phyloP scores from a whole-genome alignment of 1,284 basidiomycete species.

The Laetiporus sulphureus region DNA sequence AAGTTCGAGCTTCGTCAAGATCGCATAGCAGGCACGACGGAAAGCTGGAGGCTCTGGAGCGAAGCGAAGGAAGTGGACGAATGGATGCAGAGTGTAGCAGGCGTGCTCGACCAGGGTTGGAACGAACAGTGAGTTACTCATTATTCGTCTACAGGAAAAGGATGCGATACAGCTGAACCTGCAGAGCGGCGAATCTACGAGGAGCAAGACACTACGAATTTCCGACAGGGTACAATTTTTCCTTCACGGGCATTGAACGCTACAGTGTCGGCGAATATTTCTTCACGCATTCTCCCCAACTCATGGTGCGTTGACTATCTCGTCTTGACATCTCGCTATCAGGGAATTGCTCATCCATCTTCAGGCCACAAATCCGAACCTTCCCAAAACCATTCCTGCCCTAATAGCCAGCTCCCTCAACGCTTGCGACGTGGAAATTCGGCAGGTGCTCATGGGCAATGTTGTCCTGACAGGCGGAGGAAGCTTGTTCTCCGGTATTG shows the following conservation, averaged over 20 bases:
- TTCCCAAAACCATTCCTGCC: constrained; percentile 71
- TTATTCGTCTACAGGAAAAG: no score
- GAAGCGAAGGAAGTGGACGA: constrained; percentile 85
- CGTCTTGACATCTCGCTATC: not conserved
- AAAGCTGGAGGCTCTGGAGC: constrained; percentile 80
- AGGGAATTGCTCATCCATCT: not conserved
- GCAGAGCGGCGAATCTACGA: constrained; percentile 46
- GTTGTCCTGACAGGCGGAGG: constrained; percentile 94
- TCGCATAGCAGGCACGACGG: constrained; percentile 65
- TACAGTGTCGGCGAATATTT: constrained; percentile 85
- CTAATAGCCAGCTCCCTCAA: constrained; percentile 79
- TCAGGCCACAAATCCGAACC: constrained; percentile 58
- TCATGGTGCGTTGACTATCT: constrained; percentile 51
- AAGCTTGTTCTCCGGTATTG: constrained; percentile 80
- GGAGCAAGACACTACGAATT: constrained; percentile 83
- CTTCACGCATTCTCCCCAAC: constrained; percentile 71
- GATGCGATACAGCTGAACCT: no score
- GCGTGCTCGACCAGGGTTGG: constrained; percentile 83
- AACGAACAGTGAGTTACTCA: constrained; percentile 65
- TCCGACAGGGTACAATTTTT: constrained; percentile 87
- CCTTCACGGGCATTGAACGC: constrained; percentile 74
- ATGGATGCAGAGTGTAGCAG: constrained; percentile 87
- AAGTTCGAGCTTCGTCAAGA: constrained; percentile 70
- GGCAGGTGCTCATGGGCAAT: constrained; percentile 85
- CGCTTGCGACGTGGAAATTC: constrained; percentile 87